A percentile compares a stretch with the other conserved stretches of the same genome.
Conservation (phyloP, 2,329 filamentous ascomycete species). For the Xylariaceae sp. region DNA sequence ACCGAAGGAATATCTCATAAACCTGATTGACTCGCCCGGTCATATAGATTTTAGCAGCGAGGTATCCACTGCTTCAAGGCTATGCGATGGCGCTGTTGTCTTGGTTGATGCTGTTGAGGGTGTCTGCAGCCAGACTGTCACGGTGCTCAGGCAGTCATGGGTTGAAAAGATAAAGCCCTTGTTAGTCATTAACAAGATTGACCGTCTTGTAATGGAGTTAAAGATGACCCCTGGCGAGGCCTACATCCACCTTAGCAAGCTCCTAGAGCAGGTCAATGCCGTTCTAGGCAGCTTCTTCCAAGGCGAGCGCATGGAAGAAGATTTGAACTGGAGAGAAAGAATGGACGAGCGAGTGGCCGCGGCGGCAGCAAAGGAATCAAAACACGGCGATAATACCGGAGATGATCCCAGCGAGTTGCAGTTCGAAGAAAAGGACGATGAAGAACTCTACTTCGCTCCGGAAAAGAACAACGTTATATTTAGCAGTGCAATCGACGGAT, state of each 20-base stretch:
- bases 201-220: slow-evolving; percentile 86
- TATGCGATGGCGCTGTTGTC: slow-evolving; percentile 92
- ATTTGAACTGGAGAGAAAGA: slow-evolving; percentile 88
- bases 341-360: slow-evolving; percentile 82
- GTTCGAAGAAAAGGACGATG: slow-evolving; percentile 89
- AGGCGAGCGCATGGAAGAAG: slow-evolving; percentile 97
- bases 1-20: slow-evolving; percentile 88
- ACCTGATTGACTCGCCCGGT: slow-evolving; percentile 94
- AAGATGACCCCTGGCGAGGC: slow-evolving; percentile 90
- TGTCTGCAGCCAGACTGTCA: slow-evolving; percentile 97
- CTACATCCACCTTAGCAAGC: slow-evolving; percentile 79
- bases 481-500: slow-evolving; percentile 95
- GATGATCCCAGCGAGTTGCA: slow-evolving; percentile 55
- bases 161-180: slow-evolving; percentile 91
- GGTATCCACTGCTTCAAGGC: slow-evolving; percentile 87
- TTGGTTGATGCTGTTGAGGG: slow-evolving; percentile 96
- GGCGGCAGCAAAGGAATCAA: slow-evolving; percentile 55
- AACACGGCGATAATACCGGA: slow-evolving; percentile 41
- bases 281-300: slow-evolving; percentile 97
- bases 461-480: slow-evolving; percentile 99
- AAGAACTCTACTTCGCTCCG: slow-evolving; percentile 95
- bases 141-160: slow-evolving; percentile 91
- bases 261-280: slow-evolving; percentile 94
- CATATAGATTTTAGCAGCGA: slow-evolving; percentile 99
- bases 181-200: slow-evolving; percentile 97